Base-by-base conservation (phyloP, 345 rosid genomes). In the Acer campestre region DNA sequence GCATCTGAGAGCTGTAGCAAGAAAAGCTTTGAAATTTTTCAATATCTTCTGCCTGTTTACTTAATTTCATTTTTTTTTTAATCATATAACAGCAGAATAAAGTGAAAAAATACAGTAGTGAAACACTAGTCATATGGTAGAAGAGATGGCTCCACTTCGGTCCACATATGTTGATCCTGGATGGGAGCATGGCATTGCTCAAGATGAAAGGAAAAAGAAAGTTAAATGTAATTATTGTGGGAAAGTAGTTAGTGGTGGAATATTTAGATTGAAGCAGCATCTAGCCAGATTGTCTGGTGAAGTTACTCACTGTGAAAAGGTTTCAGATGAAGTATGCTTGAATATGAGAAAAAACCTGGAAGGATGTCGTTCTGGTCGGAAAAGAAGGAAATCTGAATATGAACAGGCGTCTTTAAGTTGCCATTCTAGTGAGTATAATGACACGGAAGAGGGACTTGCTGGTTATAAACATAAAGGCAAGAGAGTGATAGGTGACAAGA, bases 141-240 rank as follows among this genome's bases (percentile, higher is more conserved):
- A 80, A 84, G 80, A 51, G 76, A 90, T 89, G 97, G 86, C 88
- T 40, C 94, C 93, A 80, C 82, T 79, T 80, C 88, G 93, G 66
- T 80, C 91, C 23, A 61, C 74, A 10, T 85, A 72, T 67, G 90
- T 89, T 70, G 92, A 90, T 76, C 97, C 93, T 22, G 95, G 93
- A 78, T 92, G 97, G 97, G 94, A 92, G 84, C 94, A 90, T 68
- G 97, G 94, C 25, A 82, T 86, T 80, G 91, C 97, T 67, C 94
- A 88, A 80, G 97, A 92, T 79, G 92, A 88, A 27, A 87, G 90
- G 75, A 89, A 90, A 82, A 92, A 90, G 87, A 92, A 92, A 77
- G 97, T 89, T 62, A 92, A 92, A 82, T 90, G 97, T 75, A 92
- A 89, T 83, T 92, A 90, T 79, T 92, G 94, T 82, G 92, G 91